Base-by-base conservation (phyloP, 164 flowering plant genomes). In the Piper betle region DNA sequence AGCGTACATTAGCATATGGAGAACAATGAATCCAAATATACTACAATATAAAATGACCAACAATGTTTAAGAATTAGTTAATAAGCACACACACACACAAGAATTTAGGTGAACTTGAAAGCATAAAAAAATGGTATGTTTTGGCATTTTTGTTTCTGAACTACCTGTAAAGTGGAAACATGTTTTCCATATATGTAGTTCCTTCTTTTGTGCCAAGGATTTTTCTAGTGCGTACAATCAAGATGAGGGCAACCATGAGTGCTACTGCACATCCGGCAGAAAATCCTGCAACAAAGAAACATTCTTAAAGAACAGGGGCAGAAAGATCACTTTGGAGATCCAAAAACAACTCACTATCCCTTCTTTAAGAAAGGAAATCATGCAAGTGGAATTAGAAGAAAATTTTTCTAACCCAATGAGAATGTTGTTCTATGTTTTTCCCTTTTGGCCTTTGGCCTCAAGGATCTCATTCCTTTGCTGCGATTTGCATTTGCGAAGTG, bases 81-180 rank as follows among this genome's bases (percentile, higher is more conserved):
- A 25, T 25, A 25, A 41, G 33, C 12, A 60, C 37, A 41, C 20
- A 40, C 11, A 17, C 37, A 43, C 12, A 19, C 12, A 13, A 48
- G 11, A 57, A 39, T 33, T 55, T 9, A 4, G 17, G 13, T 9
- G 20, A 18, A 20, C 9, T 54, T 18, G 20, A 25, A 18, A 8
- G 33, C 33, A n/a, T 25, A 0, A 25, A 25, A 25, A 25, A 25
- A 25, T 25, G 33, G 33, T 25, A 25, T 25, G 33, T 25, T 25
- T 25, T 25, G 33, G 33, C 33, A 25, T 25, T 25, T 25, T 25
- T 25, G 33, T 25, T 25, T 25, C 33, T 25, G 33, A 25, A 25
- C 33, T 73, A 78, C 88, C 84, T 83, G 71, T 85, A 85, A 18
- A 82, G 85, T 0, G 88, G 92, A 74, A 85, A 83, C 80, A 83